Evolutionary conservation across 495 filamentous ascomycete genomes (phyloP), one percentile per base, ranked within the genome.

Genomic region (Neurospora sp.): DNA sequence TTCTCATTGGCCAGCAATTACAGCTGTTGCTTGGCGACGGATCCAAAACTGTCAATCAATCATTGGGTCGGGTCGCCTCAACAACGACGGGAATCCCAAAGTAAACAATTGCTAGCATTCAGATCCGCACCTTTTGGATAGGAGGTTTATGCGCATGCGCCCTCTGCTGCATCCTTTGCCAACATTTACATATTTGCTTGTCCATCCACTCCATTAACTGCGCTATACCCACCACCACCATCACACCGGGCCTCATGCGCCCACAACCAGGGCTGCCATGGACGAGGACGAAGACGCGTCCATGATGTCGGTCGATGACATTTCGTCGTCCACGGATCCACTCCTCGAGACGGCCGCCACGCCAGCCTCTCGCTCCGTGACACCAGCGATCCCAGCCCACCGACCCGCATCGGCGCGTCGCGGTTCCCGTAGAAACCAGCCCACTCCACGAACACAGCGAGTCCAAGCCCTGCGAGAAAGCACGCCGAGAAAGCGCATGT

Each of bases 401-500:
- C 53, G 3, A 1, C 74, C 78, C 14, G 79, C 75, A 73, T 78
- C 79, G 37, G 78, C 75, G 42, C 78, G 73, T 68, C 75, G 78
- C 20, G 70, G 70, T 68, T 69, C 77, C 72, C 77, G 73, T 70
- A 80, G 78, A 35, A 73, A 65, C 27, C 53, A 65, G 53, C 53
- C 72, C 70, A 75, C 74, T 47, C 53, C 53, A 14, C 53, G 53
- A 35, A 35, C 78, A 77, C 69, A 82, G 74, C 72, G 76, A 78
- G 73, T 68, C 74, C 14, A 47, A 76, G 41, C 71, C 78, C 73
- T 70, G 74, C 69, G 72, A 77, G 41, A 72, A 42, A 79, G 75
- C 41, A 87, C 87, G 14, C 86, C 87, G 42, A 81, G 81, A 27
- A 87, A 87, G 75, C 85, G 83, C 73, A 87, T 80, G 16, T 87